A percentile compares a stretch with the other conserved stretches of the same genome.
Evolutionary conservation across 2,329 filamentous ascomycete genomes (phyloP).

Genomic region (Fusarium anthophilum): DNA sequence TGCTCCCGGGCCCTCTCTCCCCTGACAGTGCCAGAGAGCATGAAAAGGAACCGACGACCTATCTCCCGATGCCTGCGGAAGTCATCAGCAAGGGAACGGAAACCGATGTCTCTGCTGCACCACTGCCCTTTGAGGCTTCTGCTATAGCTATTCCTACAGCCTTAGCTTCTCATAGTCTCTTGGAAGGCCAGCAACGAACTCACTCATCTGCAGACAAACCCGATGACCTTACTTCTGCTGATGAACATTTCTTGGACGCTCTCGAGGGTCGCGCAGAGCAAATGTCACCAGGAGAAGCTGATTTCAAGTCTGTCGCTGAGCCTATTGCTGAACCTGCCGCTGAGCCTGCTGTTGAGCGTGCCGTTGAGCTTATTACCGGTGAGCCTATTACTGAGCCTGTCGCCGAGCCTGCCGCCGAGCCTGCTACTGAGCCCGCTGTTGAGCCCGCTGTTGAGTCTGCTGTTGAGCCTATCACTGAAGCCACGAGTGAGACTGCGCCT

Average conservation of each 20-base stretch:
- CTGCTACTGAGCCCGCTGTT: background rate
- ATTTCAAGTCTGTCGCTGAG: background rate
- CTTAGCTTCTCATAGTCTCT: conserved; percentile 40
- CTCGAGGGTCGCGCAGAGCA: conserved; percentile 40
- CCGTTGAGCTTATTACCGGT: no score
- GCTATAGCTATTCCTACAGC: conserved; percentile 34
- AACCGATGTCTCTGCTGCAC: conserved; percentile 53
- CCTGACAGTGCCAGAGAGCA: background rate
- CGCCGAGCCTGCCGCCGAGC: background rate
- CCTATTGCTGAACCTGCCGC: background rate
- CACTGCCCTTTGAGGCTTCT: conserved; percentile 46
- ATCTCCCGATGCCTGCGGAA: conserved; percentile 53
- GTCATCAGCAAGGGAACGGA: conserved; percentile 55
- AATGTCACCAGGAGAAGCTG: conserved; percentile 10
- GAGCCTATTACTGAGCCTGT: background rate
- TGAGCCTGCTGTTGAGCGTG: background rate
- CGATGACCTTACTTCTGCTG: conserved; percentile 48
- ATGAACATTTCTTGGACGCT: conserved; percentile 51
- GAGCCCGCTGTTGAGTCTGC: background rate
- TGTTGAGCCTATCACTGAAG: background rate
- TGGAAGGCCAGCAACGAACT: conserved; percentile 25
- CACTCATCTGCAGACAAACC: conserved; percentile 32
- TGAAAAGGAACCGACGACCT: conserved; percentile 30
- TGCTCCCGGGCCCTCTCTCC: conserved; percentile 34
- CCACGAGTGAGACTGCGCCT: background rate